These are phyloP conservation scores for Penicillium sp. DNA, from an alignment of 2,329 filamentous ascomycete species.

Conservation along the genomic window DNA sequence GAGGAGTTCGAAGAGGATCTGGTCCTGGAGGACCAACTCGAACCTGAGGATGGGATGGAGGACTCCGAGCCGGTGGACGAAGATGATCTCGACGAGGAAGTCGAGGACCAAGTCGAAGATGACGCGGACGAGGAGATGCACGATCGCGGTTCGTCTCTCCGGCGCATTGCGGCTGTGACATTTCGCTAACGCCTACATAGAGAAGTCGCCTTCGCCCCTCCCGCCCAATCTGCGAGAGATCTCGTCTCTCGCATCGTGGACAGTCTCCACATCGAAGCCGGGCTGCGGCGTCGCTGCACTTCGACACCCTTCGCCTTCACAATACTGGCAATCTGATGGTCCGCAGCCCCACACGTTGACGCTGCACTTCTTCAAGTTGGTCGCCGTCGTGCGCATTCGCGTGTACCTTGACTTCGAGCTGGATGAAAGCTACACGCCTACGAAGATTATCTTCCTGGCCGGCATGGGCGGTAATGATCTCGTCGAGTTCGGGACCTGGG, in stretches of 20 bases:
- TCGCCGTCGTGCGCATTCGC: conserved; percentile 51
- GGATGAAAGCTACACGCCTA: conserved; percentile 96
- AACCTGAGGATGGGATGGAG: conserved; percentile 19
- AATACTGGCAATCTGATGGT: conserved; percentile 67
- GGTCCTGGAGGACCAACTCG: conserved; percentile 14
- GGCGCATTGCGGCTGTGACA: neutral
- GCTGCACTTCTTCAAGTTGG: conserved; percentile 60
- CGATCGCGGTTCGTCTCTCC: conserved; percentile 30
- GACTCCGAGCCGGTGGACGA: conserved; percentile 22
- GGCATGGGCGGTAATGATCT: conserved; percentile 91
- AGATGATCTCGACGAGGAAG: conserved; percentile 15
- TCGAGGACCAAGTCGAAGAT: conserved; percentile 19
- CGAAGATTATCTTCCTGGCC: conserved; percentile 82
- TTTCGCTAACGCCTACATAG: conserved; percentile 19
- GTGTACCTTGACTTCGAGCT: conserved; percentile 78
- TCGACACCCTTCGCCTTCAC: conserved; percentile 54
- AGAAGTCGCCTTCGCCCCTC: conserved; percentile 37
- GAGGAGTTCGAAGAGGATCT: conserved; percentile 11
- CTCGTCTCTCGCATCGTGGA: conserved; percentile 65
- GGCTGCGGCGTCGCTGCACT: conserved; percentile 61
- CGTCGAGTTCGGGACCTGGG: conserved; percentile 79
- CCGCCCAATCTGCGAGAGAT: conserved; percentile 58
- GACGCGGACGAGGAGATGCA: conserved; percentile 36
- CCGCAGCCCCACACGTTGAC: conserved; percentile 64
- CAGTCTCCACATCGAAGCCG: conserved; percentile 61